These are phyloP conservation scores for Podaxis pistillaris DNA, from an alignment of 768 basidiomycete genomes.

Conservation along the genomic window DNA sequence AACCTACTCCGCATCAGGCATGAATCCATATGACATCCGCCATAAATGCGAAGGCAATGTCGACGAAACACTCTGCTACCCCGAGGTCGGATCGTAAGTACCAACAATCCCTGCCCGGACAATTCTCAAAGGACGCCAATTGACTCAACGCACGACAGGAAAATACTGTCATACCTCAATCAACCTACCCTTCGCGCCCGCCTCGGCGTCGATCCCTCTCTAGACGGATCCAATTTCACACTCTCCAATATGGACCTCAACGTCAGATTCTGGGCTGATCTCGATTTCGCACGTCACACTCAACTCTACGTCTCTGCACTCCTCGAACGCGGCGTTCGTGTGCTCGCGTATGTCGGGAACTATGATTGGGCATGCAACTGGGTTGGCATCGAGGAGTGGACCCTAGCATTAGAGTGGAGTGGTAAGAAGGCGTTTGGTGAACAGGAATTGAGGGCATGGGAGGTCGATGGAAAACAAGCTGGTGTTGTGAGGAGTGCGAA, in stretches of 20 bases:
- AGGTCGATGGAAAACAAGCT: conserved; percentile 42
- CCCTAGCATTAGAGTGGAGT: conserved; percentile 68
- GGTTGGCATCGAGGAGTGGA: conserved; percentile 72
- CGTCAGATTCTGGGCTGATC: conserved; percentile 38
- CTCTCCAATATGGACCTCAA: conserved; percentile 39
- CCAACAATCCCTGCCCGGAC: conserved; percentile 32
- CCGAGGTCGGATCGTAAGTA: conserved; percentile 21
- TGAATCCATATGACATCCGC: conserved; percentile 71
- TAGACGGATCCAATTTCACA: conserved; percentile 30
- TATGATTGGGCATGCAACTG: not conserved
- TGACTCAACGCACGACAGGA: no score
- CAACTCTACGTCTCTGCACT: conserved; percentile 61
- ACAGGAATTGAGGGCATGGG: conserved; percentile 56
- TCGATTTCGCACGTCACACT: conserved; percentile 45
- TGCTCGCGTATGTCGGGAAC: conserved; percentile 49
- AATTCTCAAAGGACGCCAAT: conserved; percentile 33
- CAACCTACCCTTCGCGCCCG: conserved; percentile 46
- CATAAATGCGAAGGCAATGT: conserved; percentile 52
- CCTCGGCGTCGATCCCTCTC: conserved; percentile 61
- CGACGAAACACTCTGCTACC: conserved; percentile 54
- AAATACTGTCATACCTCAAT: conserved; percentile 48
- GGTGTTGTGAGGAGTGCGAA: conserved; percentile 39
- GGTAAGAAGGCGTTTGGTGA: conserved; percentile 45
- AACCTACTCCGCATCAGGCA: conserved; percentile 24
- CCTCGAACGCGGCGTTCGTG: conserved; percentile 67